Evolutionary conservation across 495 filamentous ascomycete species (phyloP).

Genomic region (Aspergillus coremiiformis): DNA sequence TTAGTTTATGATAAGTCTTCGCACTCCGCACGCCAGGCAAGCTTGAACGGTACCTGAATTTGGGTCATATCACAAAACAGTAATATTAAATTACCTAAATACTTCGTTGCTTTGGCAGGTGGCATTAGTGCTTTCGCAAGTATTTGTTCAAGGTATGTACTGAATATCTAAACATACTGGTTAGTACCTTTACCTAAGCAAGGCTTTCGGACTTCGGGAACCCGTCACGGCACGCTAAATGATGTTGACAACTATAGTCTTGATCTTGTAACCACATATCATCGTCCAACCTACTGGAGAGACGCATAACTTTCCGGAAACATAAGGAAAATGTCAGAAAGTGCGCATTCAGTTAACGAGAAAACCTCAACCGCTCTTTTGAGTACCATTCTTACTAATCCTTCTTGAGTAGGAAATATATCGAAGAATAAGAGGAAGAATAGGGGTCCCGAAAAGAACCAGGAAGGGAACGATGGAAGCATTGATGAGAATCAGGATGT

Average conservation of each 20-base stretch:
- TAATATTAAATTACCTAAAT: too few relatives aligned
- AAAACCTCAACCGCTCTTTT: constrained; percentile 3
- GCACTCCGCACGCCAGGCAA: too few relatives aligned
- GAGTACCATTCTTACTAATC: constrained; percentile 4
- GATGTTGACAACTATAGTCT: constrained; percentile 35
- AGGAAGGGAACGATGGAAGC: constrained; percentile 12
- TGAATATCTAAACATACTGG: too few relatives aligned
- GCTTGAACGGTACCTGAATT: too few relatives aligned
- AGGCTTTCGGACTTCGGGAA: constrained; percentile 12
- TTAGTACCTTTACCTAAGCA: constrained; percentile 11
- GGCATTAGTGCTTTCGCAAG: background rate
- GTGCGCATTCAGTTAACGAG: constrained; percentile 2
- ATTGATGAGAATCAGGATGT: constrained; percentile 7
- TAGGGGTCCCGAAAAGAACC: constrained; percentile 44
- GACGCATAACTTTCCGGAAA: background rate
- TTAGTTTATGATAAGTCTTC: too few relatives aligned
- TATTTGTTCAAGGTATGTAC: background rate
- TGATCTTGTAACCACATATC: constrained; percentile 4
- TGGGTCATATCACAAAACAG: too few relatives aligned
- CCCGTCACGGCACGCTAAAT: constrained; percentile 24
- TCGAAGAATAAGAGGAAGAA: constrained; percentile 71
- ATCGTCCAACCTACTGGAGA: background rate
- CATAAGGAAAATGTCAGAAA: constrained; percentile 30
- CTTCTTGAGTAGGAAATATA: constrained; percentile 39
- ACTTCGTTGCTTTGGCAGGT: background rate